Evolutionary conservation across 805 yeast species (phyloP), one percentile per base, ranked within the genome.

Genomic region (Cyberlindnera nakhonratchasimensis): DNA sequence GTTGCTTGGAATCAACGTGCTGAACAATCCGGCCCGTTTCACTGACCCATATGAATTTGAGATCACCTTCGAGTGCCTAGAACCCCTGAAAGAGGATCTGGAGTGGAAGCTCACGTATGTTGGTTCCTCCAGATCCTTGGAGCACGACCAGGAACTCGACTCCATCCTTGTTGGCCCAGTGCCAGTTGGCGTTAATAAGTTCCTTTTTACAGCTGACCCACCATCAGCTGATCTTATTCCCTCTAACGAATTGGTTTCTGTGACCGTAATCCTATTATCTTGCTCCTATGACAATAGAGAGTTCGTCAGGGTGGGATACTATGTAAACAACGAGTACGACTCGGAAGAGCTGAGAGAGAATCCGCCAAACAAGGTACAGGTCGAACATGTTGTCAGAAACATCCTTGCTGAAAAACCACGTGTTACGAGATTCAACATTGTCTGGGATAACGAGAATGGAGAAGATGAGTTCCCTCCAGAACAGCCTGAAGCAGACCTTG

Each of bases 101-200:
- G 99, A 93, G 63, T 93, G 99, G 99, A 93, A 93, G 62, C 70
- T 93, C 44, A 91, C 96, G 1, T 93, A 93, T 54, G 99, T 93
- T 30, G 99, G 99, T 2, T 86, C 96, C 5, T 90, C 97, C 1
- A 76, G 95, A 36, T 88, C 97, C 29, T 63, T 88, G 39, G 97
- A 93, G 50, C 97, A 93, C 55, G 99, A 93, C 63, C 99, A 93
- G 65, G 97, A 90, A 61, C 70, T 93, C 42, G 99, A 93, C 59
- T 89, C 97, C 1, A 80, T 93, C 29, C 68, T 93, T n/a, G 99
- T 93, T 4, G 99, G 99, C 0, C 99, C 99, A 0, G 96, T 93
- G 2, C 99, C 99, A 0, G 96, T 93, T 2, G 99, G 99, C 1
- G 80, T 91, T 30, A 93, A 93, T 61, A 89, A 91, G 64, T 93